A percentile compares a stretch with the other conserved stretches of the same genome.
These are phyloP conservation scores for Trichoderma citrinoviride DNA, from an alignment of 2,329 filamentous ascomycete genomes.

Conservation along the genomic window DNA sequence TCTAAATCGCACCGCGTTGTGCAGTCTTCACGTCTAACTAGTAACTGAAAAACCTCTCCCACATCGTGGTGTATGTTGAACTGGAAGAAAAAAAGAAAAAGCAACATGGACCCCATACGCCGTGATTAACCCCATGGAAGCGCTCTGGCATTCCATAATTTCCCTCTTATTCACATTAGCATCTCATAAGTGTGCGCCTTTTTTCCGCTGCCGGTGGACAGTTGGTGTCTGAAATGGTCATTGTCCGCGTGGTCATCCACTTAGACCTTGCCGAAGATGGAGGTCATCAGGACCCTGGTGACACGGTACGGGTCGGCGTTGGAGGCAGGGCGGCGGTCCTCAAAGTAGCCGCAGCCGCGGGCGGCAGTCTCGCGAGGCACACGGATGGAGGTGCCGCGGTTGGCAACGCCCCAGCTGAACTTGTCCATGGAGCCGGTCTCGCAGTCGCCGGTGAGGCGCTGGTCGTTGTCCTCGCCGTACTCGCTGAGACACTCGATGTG, in stretches of 20 bases:
- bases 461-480: slow-evolving; percentile 94
- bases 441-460: slow-evolving; percentile 87
- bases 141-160: too few relatives aligned
- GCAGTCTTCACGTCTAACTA: too few relatives aligned
- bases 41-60: too few relatives aligned
- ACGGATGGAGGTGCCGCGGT: slow-evolving; percentile 91
- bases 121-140: too few relatives aligned
- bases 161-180: too few relatives aligned
- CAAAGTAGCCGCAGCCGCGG: slow-evolving; percentile 93
- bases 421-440: slow-evolving; percentile 93
- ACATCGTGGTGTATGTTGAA: too few relatives aligned
- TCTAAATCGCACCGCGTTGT: too few relatives aligned
- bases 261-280: slow-evolving; percentile 45
- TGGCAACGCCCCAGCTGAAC: slow-evolving; percentile 92
- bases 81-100: too few relatives aligned
- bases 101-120: too few relatives aligned
- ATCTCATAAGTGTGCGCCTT: too few relatives aligned
- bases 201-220: too few relatives aligned
- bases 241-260: background rate
- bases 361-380: slow-evolving; percentile 82
- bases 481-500: slow-evolving; percentile 85
- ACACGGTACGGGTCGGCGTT: slow-evolving; percentile 85
- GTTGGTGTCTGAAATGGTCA: too few relatives aligned
- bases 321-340: slow-evolving; percentile 78
- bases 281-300: slow-evolving; percentile 77